A percentile compares a stretch with the other conserved stretches of the same genome.
phyloP scores from a whole-genome alignment of 2,329 filamentous ascomycete species.

The Fonsecaea monophora region DNA sequence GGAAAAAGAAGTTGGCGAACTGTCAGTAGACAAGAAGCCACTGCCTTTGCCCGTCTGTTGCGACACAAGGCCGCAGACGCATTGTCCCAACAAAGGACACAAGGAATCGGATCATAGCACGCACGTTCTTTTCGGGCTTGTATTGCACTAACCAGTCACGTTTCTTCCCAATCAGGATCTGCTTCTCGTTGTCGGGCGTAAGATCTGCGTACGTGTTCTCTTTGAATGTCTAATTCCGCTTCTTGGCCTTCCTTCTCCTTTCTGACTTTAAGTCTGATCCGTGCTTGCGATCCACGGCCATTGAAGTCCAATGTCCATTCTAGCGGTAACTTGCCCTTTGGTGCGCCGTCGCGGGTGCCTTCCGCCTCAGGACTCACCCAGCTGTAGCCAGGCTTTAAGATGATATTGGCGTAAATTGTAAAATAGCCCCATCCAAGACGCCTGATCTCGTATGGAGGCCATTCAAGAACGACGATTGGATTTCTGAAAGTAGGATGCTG shows the following conservation, averaged over 20 bases:
- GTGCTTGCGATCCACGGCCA: slow-evolving; percentile 35
- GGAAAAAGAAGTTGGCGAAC: not conserved
- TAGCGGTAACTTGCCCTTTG: slow-evolving; percentile 35
- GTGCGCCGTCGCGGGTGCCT: slow-evolving; percentile 33
- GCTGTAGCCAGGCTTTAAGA: slow-evolving; percentile 37
- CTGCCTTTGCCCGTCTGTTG: not conserved
- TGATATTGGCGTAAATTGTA: slow-evolving; percentile 35
- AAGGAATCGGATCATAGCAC: not conserved
- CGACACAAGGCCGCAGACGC: not conserved
- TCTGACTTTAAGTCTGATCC: slow-evolving; percentile 36
- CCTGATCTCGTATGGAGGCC: slow-evolving; percentile 36
- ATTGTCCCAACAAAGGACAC: not conserved
- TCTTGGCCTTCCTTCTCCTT: slow-evolving; percentile 39
- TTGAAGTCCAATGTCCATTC: slow-evolving; percentile 39
- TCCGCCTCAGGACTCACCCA: slow-evolving; percentile 37
- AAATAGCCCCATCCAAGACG: slow-evolving; percentile 39
- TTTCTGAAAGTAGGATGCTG: slow-evolving; percentile 39
- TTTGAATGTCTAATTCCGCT: slow-evolving; percentile 31
- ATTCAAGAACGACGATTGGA: slow-evolving; percentile 30
- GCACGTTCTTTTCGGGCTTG: not conserved
- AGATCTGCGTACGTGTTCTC: slow-evolving; percentile 27
- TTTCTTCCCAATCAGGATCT: slow-evolving; percentile 11
- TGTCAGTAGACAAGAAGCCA: not conserved
- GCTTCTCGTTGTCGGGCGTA: slow-evolving; percentile 24
- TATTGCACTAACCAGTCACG: not conserved